These are phyloP conservation scores for Neoarthrinium moseri DNA, from an alignment of 2,329 filamentous ascomycete species.

Conservation along the genomic window DNA sequence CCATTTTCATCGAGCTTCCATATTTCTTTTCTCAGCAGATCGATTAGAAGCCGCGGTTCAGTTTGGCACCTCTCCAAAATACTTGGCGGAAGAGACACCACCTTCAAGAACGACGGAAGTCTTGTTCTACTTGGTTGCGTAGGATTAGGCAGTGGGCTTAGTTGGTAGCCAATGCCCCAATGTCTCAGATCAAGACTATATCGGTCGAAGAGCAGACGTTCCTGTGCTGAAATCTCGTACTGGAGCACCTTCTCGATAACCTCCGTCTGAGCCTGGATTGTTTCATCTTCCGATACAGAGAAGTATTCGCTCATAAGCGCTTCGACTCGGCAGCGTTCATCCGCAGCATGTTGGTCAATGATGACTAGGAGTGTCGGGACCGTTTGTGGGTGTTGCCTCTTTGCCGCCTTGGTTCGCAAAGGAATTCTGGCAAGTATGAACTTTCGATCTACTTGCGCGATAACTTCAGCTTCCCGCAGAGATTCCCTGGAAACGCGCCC, in stretches of 20 bases:
- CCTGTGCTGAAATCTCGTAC: slow-evolving; percentile 64
- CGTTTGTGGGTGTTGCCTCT: not conserved
- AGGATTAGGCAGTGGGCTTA: slow-evolving; percentile 21
- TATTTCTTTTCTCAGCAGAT: slow-evolving; percentile 71
- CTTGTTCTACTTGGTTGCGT: slow-evolving; percentile 1
- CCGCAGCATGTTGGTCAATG: slow-evolving; percentile 92
- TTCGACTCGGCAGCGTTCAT: slow-evolving; percentile 84
- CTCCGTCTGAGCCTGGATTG: slow-evolving; percentile 28
- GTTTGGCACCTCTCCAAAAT: slow-evolving; percentile 74
- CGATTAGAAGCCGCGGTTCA: slow-evolving; percentile 70
- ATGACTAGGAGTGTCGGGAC: slow-evolving; percentile 59
- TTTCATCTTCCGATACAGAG: slow-evolving; percentile 1
- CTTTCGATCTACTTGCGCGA: slow-evolving; percentile 85
- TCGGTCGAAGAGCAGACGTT: slow-evolving; percentile 56
- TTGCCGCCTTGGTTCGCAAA: slow-evolving; percentile 12
- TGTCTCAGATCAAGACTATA: slow-evolving; percentile 56
- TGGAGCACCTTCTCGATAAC: slow-evolving; percentile 51
- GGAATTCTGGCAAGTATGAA: slow-evolving; percentile 73
- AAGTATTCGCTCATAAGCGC: slow-evolving; percentile 60
- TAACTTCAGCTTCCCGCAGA: slow-evolving; percentile 60
- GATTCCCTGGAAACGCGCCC: slow-evolving; percentile 60
- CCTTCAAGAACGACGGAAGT: slow-evolving; percentile 34
- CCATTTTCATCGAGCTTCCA: slow-evolving; percentile 61
- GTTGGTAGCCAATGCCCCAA: slow-evolving; percentile 75
- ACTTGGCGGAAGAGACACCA: slow-evolving; percentile 64